Conservation (phyloP, 805 yeast species). For the Starmerella floricola region DNA sequence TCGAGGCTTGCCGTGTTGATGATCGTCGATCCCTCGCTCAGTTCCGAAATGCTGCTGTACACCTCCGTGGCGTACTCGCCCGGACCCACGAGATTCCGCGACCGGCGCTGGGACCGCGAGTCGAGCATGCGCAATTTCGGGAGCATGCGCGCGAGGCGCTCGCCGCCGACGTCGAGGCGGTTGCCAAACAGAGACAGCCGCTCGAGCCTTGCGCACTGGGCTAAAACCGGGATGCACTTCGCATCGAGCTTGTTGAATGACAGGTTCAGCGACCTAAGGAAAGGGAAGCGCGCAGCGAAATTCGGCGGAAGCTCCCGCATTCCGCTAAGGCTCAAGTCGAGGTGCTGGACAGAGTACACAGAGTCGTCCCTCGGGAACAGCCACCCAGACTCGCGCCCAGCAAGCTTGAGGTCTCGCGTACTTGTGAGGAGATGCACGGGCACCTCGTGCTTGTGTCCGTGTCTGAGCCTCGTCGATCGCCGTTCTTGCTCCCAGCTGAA, state of each 20-base stretch:
- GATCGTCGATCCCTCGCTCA: neutral
- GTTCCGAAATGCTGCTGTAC: slow-evolving; percentile 9
- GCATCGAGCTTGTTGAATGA: slow-evolving; percentile 21
- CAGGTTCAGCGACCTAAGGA: slow-evolving; percentile 18
- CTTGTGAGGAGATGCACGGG: slow-evolving; percentile 8
- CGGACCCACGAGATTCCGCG: neutral
- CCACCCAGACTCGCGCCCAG: slow-evolving; percentile 12
- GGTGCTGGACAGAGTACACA: slow-evolving; percentile 21
- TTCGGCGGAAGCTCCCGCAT: slow-evolving; percentile 18
- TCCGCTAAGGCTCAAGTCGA: slow-evolving; percentile 14
- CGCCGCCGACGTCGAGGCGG: slow-evolving; percentile 6
- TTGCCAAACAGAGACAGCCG: slow-evolving; percentile 21
- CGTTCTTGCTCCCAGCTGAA: slow-evolving; percentile 20
- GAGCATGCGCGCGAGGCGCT: slow-evolving; percentile 8
- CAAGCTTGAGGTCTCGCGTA: slow-evolving; percentile 15
- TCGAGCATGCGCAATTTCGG: slow-evolving; percentile 18
- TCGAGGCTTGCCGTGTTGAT: neutral
- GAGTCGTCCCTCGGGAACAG: neutral
- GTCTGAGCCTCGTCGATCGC: neutral
- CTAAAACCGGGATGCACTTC: slow-evolving; percentile 4
- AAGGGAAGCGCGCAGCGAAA: slow-evolving; percentile 18
- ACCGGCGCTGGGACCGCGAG: slow-evolving; percentile 13
- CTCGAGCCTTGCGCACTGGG: slow-evolving; percentile 14
- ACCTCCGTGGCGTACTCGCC: slow-evolving; percentile 10
- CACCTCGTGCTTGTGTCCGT: neutral